Base-by-base conservation (phyloP, 805 yeast genomes). In the Barnettozyma populi region DNA sequence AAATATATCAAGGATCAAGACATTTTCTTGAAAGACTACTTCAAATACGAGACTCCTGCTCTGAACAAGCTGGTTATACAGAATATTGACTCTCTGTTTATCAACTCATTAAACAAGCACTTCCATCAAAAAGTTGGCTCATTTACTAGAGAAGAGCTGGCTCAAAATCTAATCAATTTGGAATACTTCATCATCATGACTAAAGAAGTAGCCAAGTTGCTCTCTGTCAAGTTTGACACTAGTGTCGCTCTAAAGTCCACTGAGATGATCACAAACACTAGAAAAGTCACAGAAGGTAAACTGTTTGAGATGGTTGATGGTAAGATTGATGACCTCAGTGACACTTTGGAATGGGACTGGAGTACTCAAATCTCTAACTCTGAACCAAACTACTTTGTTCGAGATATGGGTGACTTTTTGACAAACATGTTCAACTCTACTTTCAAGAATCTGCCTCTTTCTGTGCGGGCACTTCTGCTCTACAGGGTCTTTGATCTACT, bases 331-430 rank as follows among this genome's bases (percentile, higher is more conserved):
- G 92, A 84, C 65, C 78, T 92, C 54, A 70, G 92, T 54, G 96
- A 86, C 48, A 78, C 86, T 68, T 85, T 88, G 23, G 95, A 87
- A 52, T 86, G 87, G 66, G 87, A 90, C 60, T 92, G 97, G 96
- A 65, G 70, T 18, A 75, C 90, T 0, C 69, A 65, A 4, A 60
- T 56, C 9, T 57, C 71, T 11, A 77, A 79, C 53, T 63, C 57
- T 1, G 86, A 82, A 47, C 94, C 97, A 14, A 84, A 86, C 54
- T 75, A 74, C 55, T 83, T 84, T 44, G 78, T 92, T 48, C 78
- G 80, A 43, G 98, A 92, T 65, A 80, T 90, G 72, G 90, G 95
- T 16, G 79, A 84, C 48, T 94, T 84, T 64, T 73, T 92, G 60
- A 86, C 86, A 53, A 87, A 88, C 66, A 78, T 90, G 75, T 89